These are phyloP conservation scores for Kitagawia praeruptora DNA, from an alignment of 129 eudicot genomes.

Conservation along the genomic window DNA sequence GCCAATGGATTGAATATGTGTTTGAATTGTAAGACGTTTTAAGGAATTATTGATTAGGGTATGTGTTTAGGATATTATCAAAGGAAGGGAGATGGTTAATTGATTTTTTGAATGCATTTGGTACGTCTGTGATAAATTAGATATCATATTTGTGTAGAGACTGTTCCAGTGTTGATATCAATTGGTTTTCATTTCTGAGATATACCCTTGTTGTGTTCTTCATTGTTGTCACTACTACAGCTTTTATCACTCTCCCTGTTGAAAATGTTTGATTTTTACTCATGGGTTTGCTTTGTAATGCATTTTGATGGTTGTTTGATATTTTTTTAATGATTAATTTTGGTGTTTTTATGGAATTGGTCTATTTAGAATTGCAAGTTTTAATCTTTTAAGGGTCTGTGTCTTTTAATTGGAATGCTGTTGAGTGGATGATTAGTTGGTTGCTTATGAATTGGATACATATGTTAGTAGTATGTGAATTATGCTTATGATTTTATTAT, in stretches of 20 bases:
- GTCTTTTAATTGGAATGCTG: background rate
- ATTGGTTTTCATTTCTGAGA: slow-evolving; percentile 43
- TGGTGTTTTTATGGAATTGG: background rate
- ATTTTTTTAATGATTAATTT: too few species aligned
- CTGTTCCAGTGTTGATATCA: too few species aligned
- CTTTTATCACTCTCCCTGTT: slow-evolving; percentile 65
- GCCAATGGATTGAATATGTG: too few species aligned
- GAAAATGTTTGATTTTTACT: slow-evolving; percentile 46
- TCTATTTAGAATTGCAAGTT: too few species aligned
- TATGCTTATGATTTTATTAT: background rate
- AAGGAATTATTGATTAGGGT: too few species aligned
- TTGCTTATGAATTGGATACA: background rate
- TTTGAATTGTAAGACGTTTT: too few species aligned
- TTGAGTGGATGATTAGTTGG: background rate
- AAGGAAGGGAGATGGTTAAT: too few species aligned
- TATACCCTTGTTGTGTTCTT: slow-evolving; percentile 38
- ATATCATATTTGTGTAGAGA: too few species aligned
- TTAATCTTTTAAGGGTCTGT: background rate
- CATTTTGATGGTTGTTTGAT: background rate
- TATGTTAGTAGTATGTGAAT: background rate
- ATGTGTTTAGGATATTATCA: too few species aligned
- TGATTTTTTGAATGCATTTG: too few species aligned
- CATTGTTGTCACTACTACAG: slow-evolving; percentile 47
- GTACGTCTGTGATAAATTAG: too few species aligned
- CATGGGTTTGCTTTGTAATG: slow-evolving; percentile 5